Base-by-base conservation (phyloP, 352 stramenopile species). In the Phytophthora melonis region DNA sequence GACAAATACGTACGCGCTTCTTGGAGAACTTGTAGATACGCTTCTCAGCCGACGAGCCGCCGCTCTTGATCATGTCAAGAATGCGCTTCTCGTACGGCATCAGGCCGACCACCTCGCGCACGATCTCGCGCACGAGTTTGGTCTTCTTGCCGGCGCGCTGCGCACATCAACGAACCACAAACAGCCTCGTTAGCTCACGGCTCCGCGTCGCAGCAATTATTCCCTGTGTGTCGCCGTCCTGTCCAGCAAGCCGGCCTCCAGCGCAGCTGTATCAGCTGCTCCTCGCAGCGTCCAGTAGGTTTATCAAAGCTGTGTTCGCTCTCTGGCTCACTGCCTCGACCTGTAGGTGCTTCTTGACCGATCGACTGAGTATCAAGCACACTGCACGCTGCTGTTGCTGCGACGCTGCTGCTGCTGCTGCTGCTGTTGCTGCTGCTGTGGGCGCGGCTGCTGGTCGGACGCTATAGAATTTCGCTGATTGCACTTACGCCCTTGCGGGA, bases 1-100 rank as follows among this genome's bases (percentile, higher is more conserved):
- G 3, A 50, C 49, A 58, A 27, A 6, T 74, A 94, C 89, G 82
- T 94, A 97, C 88, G 80, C 91, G 85, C 84, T 98, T 97, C 93
- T 99, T 99, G 80, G 97, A 97, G 85, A 98, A 99, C 93, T 99
- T 99, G 96, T 99, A 99, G 86, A 99, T 97, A 81, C 97, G 94
- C 95, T 99, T 99, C 76, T 99, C 97, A 54, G 96, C 96, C 72
- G 93, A 97, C 77, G 92, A 98, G 79, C 97, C 97, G 73, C 96
- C 96, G 70, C 94, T 98, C 95, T 99, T 99, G 93, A 99, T 99
- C 96, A 99, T 99, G 95, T 99, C 98, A 74, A 99, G 93, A 78
- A 99, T 99, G 78, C 98, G 92, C 83, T 99, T 99, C 88, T 99
- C 98, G 85, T 99, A 99, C 52, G 98, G 98, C 86, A 98, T 97